These are phyloP conservation scores for Neobulgaria alba DNA, from an alignment of 2,329 filamentous ascomycete genomes.

Conservation along the genomic window DNA sequence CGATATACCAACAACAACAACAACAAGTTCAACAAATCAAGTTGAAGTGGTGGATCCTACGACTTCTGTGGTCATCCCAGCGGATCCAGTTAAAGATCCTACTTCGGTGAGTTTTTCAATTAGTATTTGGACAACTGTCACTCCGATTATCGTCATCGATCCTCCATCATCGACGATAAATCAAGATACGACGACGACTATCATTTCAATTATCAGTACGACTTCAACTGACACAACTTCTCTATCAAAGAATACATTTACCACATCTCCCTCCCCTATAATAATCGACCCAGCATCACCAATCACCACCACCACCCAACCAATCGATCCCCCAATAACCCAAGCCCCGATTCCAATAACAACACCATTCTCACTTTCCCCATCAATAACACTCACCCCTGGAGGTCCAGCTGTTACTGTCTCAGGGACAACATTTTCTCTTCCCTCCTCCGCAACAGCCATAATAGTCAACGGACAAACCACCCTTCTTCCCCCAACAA, in stretches of 20 bases:
- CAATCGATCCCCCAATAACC: neutral
- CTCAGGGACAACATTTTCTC: conserved; percentile 1
- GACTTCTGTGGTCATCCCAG: neutral
- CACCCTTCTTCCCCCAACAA: neutral
- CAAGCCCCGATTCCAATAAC: neutral
- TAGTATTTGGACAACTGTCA: neutral
- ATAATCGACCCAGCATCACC: neutral
- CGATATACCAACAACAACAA: neutral
- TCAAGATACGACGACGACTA: neutral
- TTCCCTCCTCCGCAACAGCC: neutral
- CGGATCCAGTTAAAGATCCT: neutral
- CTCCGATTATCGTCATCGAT: neutral
- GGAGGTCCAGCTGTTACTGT: neutral
- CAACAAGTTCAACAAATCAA: neutral
- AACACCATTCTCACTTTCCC: neutral
- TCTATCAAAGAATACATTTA: neutral
- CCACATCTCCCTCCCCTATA: neutral
- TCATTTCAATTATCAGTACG: neutral
- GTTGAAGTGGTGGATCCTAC: neutral
- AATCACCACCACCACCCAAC: neutral
- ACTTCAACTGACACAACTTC: neutral
- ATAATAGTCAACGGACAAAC: neutral
- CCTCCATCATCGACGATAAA: neutral
- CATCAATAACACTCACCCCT: conserved; percentile 1
- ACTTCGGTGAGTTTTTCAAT: neutral